These are phyloP conservation scores for Penicillium waksmanii DNA, from an alignment of 495 filamentous ascomycete species.

Conservation along the genomic window DNA sequence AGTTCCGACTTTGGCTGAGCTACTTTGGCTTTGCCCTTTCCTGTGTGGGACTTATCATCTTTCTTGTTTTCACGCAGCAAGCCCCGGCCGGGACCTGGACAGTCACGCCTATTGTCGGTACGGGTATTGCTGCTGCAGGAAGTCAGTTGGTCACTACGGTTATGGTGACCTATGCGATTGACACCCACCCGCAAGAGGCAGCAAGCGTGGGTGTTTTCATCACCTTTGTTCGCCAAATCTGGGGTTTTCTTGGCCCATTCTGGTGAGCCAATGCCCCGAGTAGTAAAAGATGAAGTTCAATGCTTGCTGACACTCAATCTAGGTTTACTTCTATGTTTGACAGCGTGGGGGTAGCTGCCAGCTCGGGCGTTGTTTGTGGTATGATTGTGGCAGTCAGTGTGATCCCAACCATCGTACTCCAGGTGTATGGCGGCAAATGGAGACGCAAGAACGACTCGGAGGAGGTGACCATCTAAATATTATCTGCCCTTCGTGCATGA, in stretches of 20 bases:
- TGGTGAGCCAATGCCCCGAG: constrained; percentile 39
- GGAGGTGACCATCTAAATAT: neutral
- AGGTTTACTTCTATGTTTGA: constrained; percentile 58
- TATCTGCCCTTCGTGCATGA: no score
- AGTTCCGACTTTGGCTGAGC: constrained; percentile 57
- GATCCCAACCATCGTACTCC: constrained; percentile 46
- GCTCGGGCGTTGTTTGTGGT: constrained; percentile 44
- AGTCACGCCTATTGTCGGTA: constrained; percentile 54
- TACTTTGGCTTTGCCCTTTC: constrained; percentile 51
- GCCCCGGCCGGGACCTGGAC: constrained; percentile 50
- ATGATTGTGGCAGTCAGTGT: constrained; percentile 50
- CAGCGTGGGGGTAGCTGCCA: constrained; percentile 43
- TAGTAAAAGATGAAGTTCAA: neutral
- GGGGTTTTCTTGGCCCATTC: constrained; percentile 63
- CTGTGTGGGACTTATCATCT: constrained; percentile 56
- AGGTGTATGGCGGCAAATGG: constrained; percentile 36
- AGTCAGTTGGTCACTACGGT: constrained; percentile 63
- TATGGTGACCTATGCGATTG: constrained; percentile 59
- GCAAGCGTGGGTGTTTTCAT: constrained; percentile 60
- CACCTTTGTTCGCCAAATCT: constrained; percentile 55
- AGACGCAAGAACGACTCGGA: neutral
- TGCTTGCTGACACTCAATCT: constrained; percentile 7
- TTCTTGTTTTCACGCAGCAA: constrained; percentile 45
- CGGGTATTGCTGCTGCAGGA: constrained; percentile 53
- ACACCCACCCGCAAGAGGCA: constrained; percentile 52